phyloP scores from a whole-genome alignment of 148 eudicot genomes.

The Euryodendron excelsum region DNA sequence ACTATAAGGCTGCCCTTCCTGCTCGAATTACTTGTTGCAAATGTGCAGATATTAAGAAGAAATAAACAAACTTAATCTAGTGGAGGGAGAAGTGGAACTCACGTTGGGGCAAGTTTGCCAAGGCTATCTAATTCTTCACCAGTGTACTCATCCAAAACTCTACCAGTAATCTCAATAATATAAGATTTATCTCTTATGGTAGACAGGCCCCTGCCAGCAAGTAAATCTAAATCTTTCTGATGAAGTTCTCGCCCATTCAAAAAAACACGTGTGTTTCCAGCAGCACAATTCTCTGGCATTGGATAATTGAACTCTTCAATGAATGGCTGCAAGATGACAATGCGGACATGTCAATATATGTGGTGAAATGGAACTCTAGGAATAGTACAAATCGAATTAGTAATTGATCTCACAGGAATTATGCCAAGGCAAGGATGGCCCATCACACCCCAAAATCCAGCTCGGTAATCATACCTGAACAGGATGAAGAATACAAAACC shows the following conservation, averaged over 20 bases:
- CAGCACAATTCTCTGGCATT: conserved; percentile 57
- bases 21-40: background rate
- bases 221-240: conserved; percentile 64
- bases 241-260: conserved; percentile 90
- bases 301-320: conserved; percentile 74
- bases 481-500: too few relatives aligned
- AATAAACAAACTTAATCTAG: background rate
- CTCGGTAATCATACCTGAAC: conserved; percentile 77
- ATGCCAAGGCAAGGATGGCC: conserved; percentile 15
- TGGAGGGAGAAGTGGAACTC: conserved; percentile 30
- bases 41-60: background rate
- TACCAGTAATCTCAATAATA: conserved; percentile 61
- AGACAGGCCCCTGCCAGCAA: conserved; percentile 71
- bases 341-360: background rate
- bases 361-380: background rate
- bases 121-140: conserved; percentile 50
- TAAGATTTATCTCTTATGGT: conserved; percentile 48
- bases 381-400: background rate
- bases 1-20: background rate
- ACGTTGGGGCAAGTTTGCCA: too few relatives aligned
- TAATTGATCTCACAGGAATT: conserved; percentile 56
- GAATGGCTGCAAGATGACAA: conserved; percentile 59
- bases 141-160: conserved; percentile 60
- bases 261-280: conserved; percentile 67
- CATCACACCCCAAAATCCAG: conserved; percentile 80